Evolutionary conservation across 2,329 filamentous ascomycete species (phyloP), one percentile per base, ranked within the genome.

Genomic region (Colletotrichum siamense): DNA sequence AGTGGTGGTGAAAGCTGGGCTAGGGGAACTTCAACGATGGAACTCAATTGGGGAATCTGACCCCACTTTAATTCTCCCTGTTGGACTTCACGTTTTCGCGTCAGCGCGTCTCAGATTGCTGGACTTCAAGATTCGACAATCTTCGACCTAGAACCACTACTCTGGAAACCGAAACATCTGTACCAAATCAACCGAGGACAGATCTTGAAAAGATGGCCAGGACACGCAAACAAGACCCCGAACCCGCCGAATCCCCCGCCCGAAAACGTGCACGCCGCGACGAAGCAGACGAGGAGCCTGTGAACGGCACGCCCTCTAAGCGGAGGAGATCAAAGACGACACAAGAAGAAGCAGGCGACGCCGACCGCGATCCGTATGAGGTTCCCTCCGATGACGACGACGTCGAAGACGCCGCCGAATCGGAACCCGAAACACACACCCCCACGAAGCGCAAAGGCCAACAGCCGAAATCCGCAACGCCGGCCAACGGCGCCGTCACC

Each of bases 371-470:
- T 22, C 73, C 63, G 26, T 44, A 78, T 39, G 75, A 75, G n/a
- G 55, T 77, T 22, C 44, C 32, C 15, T 63, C 63, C 7, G 61
- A 67, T 28, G 62, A 66, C 5, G 64, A 72, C 18, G 62, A 71
- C 15, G 44, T 9, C 4, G 62, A 77, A n/a, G 16, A 72, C 9
- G 63, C 61, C 28, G 52, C 78, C 36, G 65, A 75, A 62, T 34
- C 77, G 5, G 80, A 80, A 59, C 80, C 78, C 10, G 80, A 84
- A 59, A 82, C 80, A 59, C 80, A 84, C 12, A 84, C 85, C 1
- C 85, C 83, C 7, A 83, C 78, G 18, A 81, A 81, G 59, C 83
- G 82, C 71, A 80, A 84, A 73, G 85, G 85, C 13, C 81, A 85
- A n/a, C 83, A 81, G 18, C 82, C 83, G 6, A 85, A 84, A 69